Conservation (phyloP, 2,329 filamentous ascomycete genomes). For the Alternaria brassicae region DNA sequence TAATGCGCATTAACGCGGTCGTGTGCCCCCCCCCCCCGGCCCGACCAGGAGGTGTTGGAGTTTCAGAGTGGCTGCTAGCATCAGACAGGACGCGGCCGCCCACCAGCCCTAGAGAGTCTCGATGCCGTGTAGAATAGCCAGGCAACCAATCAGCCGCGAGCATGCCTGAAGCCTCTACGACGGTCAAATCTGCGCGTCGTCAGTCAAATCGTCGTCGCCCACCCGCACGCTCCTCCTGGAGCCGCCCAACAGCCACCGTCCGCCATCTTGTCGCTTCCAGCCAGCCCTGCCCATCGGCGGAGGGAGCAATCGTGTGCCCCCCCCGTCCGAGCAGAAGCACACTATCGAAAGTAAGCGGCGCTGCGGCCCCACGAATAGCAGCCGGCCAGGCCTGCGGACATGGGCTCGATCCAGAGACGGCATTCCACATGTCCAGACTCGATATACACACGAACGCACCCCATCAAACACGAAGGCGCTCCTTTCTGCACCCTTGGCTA, state of each 20-base stretch:
- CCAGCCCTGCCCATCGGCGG: background rate
- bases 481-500: background rate
- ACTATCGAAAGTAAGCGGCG: slow-evolving; percentile 21
- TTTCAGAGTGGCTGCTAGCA: slow-evolving; percentile 26
- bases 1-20: slow-evolving; percentile 1
- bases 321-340: slow-evolving; percentile 1
- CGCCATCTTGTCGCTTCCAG: background rate
- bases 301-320: slow-evolving; percentile 7
- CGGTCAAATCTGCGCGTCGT: slow-evolving; percentile 1
- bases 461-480: background rate
- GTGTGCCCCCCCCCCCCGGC: slow-evolving; percentile 4
- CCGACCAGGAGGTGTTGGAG: slow-evolving; percentile 24
- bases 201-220: slow-evolving; percentile 4
- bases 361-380: slow-evolving; percentile 8
- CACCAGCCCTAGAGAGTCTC: background rate
- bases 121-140: slow-evolving; percentile 11
- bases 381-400: slow-evolving; percentile 6
- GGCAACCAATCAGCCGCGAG: background rate
- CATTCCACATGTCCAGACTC: slow-evolving; percentile 4
- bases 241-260: background rate
- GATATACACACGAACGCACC: background rate
- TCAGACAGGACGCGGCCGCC: slow-evolving; percentile 18
- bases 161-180: background rate
- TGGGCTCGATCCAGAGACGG: slow-evolving; percentile 1
- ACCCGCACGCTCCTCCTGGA: slow-evolving; percentile 4